Evolutionary conservation across 192 early-diverging fungal genomes (phyloP).

Genomic region (Cetraspora pellucida): DNA sequence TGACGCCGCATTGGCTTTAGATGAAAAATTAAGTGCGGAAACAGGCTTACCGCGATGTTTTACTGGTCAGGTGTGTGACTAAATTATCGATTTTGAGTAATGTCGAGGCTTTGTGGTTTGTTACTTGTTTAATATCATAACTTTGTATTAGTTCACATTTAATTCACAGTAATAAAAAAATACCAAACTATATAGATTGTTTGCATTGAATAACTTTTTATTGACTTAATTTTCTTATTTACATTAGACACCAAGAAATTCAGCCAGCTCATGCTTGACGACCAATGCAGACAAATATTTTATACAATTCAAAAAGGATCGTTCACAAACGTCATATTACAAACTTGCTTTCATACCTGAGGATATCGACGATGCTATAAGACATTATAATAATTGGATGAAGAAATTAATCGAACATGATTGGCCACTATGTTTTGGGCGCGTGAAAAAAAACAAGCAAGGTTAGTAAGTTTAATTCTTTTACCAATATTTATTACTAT

Average conservation of each 20-base stretch:
- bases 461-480: constrained; percentile 4
- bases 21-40: constrained; percentile 73
- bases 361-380: constrained; percentile 71
- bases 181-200: no score
- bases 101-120: background rate
- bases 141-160: background rate
- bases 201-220: no score
- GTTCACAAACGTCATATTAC: constrained; percentile 72
- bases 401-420: constrained; percentile 67
- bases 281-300: constrained; percentile 79
- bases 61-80: constrained; percentile 72
- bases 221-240: background rate
- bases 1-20: constrained; percentile 71
- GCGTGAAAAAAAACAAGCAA: constrained; percentile 40
- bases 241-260: constrained; percentile 75
- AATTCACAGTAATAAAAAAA: background rate
- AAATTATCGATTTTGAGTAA: background rate
- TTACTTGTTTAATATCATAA: constrained; percentile 4
- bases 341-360: constrained; percentile 78
- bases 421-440: constrained; percentile 87
- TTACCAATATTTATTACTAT: no score
- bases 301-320: constrained; percentile 65
- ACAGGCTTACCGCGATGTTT: constrained; percentile 78
- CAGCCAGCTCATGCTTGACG: constrained; percentile 73
- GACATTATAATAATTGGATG: constrained; percentile 76